A percentile compares a stretch with the other conserved stretches of the same genome.
Evolutionary conservation across 345 rosid species (phyloP).

Genomic region (Litchi chinensis): DNA sequence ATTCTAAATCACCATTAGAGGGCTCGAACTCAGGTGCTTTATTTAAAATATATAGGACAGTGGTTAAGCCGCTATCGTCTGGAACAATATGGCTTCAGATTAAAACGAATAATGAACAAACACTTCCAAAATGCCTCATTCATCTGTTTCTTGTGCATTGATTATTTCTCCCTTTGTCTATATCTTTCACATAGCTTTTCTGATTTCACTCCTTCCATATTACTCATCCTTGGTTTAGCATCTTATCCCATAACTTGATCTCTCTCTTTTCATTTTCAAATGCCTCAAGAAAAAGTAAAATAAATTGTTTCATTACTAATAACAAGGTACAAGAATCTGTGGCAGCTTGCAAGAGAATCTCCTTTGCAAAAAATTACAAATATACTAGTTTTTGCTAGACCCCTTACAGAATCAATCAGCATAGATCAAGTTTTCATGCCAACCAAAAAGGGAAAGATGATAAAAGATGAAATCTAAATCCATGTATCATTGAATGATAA

Average conservation of each 20-base stretch:
- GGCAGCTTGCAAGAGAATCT: not conserved
- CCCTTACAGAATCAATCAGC: not conserved
- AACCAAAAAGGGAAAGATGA: not conserved
- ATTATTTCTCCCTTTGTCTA: not conserved
- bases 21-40: not conserved
- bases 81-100: not conserved
- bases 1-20: not conserved
- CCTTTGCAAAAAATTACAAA: not conserved
- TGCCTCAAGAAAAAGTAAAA: not conserved
- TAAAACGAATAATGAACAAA: not conserved
- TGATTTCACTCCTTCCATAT: not conserved
- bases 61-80: not conserved
- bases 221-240: not conserved
- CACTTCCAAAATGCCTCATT: not conserved
- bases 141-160: not conserved
- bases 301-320: not conserved
- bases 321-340: not conserved
- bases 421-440: not conserved
- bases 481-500: no score
- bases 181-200: not conserved
- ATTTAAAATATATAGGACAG: not conserved
- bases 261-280: not conserved
- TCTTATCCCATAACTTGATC: not conserved
- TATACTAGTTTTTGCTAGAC: not conserved
- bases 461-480: not conserved